These are phyloP conservation scores for Mycothermus thermophilus DNA, from an alignment of 495 filamentous ascomycete species.

Conservation along the genomic window DNA sequence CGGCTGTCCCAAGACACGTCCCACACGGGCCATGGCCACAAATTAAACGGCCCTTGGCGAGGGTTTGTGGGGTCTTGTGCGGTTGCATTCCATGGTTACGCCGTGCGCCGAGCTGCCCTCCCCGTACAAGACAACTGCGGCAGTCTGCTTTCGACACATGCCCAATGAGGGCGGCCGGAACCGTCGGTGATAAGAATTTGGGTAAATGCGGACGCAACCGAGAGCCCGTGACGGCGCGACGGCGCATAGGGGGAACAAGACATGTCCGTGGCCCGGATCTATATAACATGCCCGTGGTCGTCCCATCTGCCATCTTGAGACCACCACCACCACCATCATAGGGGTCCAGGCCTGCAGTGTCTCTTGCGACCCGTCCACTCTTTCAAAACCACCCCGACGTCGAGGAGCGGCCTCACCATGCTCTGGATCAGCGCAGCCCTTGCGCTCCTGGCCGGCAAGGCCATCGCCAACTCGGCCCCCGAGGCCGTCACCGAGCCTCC, in stretches of 20 bases:
- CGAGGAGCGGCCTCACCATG: too few species aligned
- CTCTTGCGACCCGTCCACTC: too few species aligned
- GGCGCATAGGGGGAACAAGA: constrained; percentile 2
- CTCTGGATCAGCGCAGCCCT: constrained; percentile 13
- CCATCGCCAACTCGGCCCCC: constrained; percentile 16
- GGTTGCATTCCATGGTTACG: constrained; percentile 17
- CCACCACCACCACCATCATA: constrained; percentile 1
- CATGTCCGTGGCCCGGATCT: constrained; percentile 1
- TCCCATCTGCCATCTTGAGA: constrained; percentile 8
- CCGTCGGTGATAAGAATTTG: constrained; percentile 15
- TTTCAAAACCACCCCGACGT: too few species aligned
- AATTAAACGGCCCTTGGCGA: constrained; percentile 16
- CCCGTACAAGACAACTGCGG: constrained; percentile 11
- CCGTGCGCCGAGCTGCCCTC: constrained; percentile 17
- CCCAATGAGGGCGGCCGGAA: constrained; percentile 16
- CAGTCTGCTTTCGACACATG: constrained; percentile 4
- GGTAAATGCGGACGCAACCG: constrained; percentile 19
- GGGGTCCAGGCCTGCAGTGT: neutral
- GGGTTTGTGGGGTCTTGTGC: constrained; percentile 7
- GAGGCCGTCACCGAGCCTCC: constrained; percentile 15
- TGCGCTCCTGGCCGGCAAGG: constrained; percentile 22
- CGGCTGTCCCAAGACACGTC: constrained; percentile 9
- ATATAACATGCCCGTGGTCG: too few species aligned
- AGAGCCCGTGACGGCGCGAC: constrained; percentile 3
- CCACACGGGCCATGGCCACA: constrained; percentile 8